A percentile compares a stretch with the other conserved stretches of the same genome.
These are phyloP conservation scores for Candida ficus DNA, from an alignment of 805 yeast species.

Conservation along the genomic window DNA sequence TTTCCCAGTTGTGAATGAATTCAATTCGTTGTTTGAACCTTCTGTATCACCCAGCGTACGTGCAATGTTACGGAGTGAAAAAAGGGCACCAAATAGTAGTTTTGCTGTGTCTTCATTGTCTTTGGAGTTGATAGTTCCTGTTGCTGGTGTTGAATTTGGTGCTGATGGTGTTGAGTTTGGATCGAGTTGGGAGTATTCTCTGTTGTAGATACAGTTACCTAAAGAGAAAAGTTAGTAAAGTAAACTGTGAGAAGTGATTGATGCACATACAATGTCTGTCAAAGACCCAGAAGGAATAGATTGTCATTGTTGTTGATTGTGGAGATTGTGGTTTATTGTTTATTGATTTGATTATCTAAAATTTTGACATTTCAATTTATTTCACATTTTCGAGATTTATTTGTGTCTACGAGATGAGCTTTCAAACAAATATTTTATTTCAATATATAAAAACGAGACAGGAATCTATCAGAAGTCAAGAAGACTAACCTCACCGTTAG, in stretches of 20 bases:
- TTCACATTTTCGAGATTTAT: no score
- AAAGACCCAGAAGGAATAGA: slow-evolving; percentile 84
- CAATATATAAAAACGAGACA: neutral
- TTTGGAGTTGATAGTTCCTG: slow-evolving; percentile 45
- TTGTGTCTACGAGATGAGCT: no score
- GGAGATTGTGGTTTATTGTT: no score
- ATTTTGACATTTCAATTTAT: no score
- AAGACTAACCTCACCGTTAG: slow-evolving; percentile 13
- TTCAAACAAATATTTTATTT: neutral
- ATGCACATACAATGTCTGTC: slow-evolving; percentile 81
- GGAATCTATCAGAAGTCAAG: slow-evolving; percentile 9
- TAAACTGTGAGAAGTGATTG: no score
- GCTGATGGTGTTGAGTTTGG: slow-evolving; percentile 1
- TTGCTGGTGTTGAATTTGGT: slow-evolving; percentile 24
- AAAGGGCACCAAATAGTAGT: slow-evolving; percentile 78
- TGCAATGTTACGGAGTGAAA: slow-evolving; percentile 72
- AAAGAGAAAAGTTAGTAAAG: no score
- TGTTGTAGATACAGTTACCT: slow-evolving; percentile 72
- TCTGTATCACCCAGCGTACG: slow-evolving; percentile 40
- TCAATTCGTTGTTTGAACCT: slow-evolving; percentile 26
- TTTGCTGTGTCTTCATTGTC: slow-evolving; percentile 70
- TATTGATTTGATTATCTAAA: no score
- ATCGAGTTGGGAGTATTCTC: slow-evolving; percentile 55
- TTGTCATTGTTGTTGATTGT: slow-evolving; percentile 40
- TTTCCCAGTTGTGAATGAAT: slow-evolving; percentile 62